These are phyloP conservation scores for Capillidium heterosporum DNA, from an alignment of 371 early-diverging fungal species.

Conservation along the genomic window DNA sequence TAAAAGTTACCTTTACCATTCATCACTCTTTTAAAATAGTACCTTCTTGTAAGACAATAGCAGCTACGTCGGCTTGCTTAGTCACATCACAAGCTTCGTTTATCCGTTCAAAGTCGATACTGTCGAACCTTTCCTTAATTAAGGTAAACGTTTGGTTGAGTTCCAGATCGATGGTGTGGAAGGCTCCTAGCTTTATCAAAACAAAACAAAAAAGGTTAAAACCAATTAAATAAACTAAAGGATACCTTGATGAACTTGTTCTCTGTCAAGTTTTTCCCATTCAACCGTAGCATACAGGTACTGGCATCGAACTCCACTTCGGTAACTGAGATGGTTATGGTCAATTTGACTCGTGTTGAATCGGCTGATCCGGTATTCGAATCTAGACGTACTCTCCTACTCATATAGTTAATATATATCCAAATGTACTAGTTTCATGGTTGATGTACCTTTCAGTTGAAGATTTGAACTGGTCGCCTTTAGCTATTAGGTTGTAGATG, in stretches of 20 bases:
- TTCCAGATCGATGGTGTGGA: constrained; percentile 90
- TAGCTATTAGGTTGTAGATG: constrained; percentile 78
- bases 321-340: constrained; percentile 70
- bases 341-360: constrained; percentile 64
- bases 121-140: constrained; percentile 82
- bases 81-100: constrained; percentile 77
- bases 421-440: not conserved
- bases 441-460: constrained; percentile 57
- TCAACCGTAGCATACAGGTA: constrained; percentile 66
- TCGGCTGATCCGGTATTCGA: constrained; percentile 73
- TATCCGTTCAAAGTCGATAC: constrained; percentile 72
- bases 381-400: constrained; percentile 65
- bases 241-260: constrained; percentile 76
- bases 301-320: constrained; percentile 76
- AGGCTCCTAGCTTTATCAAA: constrained; percentile 84
- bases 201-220: not conserved
- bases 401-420: not conserved
- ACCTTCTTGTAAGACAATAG: constrained; percentile 87
- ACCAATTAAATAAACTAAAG: not conserved
- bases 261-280: constrained; percentile 70
- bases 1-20: too few relatives aligned
- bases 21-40: not conserved
- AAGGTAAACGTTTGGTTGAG: constrained; percentile 74
- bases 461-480: constrained; percentile 71
- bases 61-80: constrained; percentile 84